These are phyloP conservation scores for Gymnopilus dilepis DNA, from an alignment of 768 basidiomycete genomes.

Conservation along the genomic window DNA sequence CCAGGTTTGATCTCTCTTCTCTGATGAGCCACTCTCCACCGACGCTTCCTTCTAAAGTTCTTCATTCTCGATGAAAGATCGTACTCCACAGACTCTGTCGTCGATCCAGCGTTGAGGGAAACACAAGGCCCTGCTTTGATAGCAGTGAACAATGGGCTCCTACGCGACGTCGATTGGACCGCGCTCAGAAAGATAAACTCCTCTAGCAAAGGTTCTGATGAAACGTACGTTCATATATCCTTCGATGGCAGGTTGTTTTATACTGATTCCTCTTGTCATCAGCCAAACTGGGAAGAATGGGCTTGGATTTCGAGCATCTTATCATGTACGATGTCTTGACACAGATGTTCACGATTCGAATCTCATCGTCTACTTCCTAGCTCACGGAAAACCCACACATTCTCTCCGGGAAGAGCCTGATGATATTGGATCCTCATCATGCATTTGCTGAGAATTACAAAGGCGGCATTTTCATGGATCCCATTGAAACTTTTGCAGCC, in stretches of 20 bases:
- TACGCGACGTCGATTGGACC: conserved; percentile 41
- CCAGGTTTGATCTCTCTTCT: conserved; percentile 31
- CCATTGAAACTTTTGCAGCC: conserved; percentile 25
- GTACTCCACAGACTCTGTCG: conserved; percentile 27
- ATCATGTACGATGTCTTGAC: conserved; percentile 27
- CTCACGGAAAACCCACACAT: conserved; percentile 54
- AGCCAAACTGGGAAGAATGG: conserved; percentile 36
- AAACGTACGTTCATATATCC: conserved; percentile 17
- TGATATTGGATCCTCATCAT: conserved; percentile 48
- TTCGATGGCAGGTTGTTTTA: not conserved
- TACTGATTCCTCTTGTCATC: not conserved
- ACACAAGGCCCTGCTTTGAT: conserved; percentile 46
- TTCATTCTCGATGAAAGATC: conserved; percentile 36
- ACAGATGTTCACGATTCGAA: not conserved
- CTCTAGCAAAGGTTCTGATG: conserved; percentile 33
- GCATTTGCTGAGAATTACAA: conserved; percentile 24
- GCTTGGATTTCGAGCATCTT: conserved; percentile 32
- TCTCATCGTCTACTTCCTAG: conserved; percentile 27
- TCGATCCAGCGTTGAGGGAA: conserved; percentile 31
- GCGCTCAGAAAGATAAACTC: conserved; percentile 41
- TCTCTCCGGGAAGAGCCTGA: conserved; percentile 43
- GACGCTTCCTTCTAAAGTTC: conserved; percentile 25
- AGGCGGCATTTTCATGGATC: conserved; percentile 37
- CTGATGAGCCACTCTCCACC: not conserved
- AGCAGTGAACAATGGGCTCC: conserved; percentile 40